Percentiles rank a stretch among this genome's conserved stretches.
Conservation (phyloP, 805 yeast genomes). For the Yarrowia sp. region DNA sequence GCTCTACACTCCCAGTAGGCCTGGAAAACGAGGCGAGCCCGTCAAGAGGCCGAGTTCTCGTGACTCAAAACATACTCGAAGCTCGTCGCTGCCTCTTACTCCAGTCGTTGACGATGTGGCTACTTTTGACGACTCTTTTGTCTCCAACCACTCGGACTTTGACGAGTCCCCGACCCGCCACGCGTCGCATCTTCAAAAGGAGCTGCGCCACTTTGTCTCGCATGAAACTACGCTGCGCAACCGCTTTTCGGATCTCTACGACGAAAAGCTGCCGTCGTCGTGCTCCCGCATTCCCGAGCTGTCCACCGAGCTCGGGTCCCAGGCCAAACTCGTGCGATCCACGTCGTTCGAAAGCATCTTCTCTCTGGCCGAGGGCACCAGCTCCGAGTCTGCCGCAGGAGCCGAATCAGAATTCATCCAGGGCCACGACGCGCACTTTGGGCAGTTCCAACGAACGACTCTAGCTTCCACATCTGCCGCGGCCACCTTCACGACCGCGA, state of each 20-base stretch:
- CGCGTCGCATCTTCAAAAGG: constrained; percentile 3
- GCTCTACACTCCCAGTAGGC: background rate
- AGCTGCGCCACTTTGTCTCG: constrained; percentile 20
- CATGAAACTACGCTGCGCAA: constrained; percentile 12
- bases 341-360: constrained; percentile 18
- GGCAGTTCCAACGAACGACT: constrained; percentile 1
- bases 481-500: constrained; percentile 9
- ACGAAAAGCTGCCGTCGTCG: constrained; percentile 3
- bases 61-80: background rate
- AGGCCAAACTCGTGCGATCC: constrained; percentile 14
- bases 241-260: constrained; percentile 18
- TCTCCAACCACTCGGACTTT: background rate
- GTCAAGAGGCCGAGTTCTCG: background rate
- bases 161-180: constrained; percentile 15
- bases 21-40: background rate
- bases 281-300: constrained; percentile 9
- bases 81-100: constrained; percentile 9
- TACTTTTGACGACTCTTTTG: background rate
- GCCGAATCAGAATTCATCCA: background rate
- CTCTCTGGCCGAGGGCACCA: background rate
- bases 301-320: constrained; percentile 2
- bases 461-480: constrained; percentile 14
- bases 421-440: constrained; percentile 18
- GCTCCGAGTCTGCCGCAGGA: background rate
- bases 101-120: constrained; percentile 4